Conservation (phyloP, 371 early-diverging fungal species). For the Mycotypha africana region DNA sequence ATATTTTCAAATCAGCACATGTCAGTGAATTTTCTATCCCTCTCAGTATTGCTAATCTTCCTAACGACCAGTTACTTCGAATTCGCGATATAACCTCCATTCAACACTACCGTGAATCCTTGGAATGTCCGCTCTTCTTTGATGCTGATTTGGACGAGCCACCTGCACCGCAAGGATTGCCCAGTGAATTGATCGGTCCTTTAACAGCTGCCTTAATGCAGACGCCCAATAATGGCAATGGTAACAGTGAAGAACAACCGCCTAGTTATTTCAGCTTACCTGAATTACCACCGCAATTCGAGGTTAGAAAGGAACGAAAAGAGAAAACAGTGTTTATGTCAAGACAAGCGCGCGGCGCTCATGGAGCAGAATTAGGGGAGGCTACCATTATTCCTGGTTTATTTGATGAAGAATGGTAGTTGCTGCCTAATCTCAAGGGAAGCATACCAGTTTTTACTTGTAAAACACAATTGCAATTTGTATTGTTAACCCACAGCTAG, state of each 20-base stretch:
- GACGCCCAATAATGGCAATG: conserved; percentile 8
- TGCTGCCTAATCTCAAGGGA: too few species aligned
- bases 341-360: conserved; percentile 14
- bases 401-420: conserved; percentile 35
- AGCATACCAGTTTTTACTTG: too few species aligned
- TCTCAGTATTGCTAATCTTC: conserved; percentile 31
- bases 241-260: conserved; percentile 16
- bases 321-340: conserved; percentile 21
- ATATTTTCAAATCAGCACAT: conserved; percentile 25
- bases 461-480: too few species aligned
- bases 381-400: conserved; percentile 25
- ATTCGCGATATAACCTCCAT: conserved; percentile 28
- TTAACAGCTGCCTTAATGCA: conserved; percentile 19
- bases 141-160: conserved; percentile 27
- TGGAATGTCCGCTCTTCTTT: conserved; percentile 29
- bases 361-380: conserved; percentile 16
- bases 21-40: conserved; percentile 28
- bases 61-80: conserved; percentile 24
- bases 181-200: conserved; percentile 19
- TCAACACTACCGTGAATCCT: conserved; percentile 14
- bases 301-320: conserved; percentile 21
- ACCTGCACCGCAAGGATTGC: conserved; percentile 15
- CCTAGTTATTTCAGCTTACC: conserved; percentile 32
- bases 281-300: conserved; percentile 26
- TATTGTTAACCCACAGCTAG: too few species aligned